A percentile compares a stretch with the other conserved stretches of the same genome.
phyloP scores from a whole-genome alignment of 345 rosid species.

The Eucalyptus rudis region DNA sequence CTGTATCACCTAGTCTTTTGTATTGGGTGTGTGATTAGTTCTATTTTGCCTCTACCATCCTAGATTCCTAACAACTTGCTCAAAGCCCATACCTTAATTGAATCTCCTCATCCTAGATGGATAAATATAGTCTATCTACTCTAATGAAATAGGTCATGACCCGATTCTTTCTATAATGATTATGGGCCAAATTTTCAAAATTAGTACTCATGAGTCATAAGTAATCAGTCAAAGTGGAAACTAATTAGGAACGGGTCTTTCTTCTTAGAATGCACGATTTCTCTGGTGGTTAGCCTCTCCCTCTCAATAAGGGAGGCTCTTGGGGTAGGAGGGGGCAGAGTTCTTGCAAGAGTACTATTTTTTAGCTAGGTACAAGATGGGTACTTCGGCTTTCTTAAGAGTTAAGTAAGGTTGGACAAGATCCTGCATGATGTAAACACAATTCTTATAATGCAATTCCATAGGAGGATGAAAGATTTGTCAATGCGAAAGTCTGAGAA shows the following conservation, averaged over 20 bases:
- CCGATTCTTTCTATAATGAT: not conserved
- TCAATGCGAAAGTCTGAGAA: not conserved
- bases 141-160: not conserved
- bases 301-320: not conserved
- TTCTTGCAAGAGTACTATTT: not conserved
- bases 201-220: not conserved
- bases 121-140: not conserved
- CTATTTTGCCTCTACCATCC: not conserved
- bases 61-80: not conserved
- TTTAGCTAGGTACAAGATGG: not conserved
- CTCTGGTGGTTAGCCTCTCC: not conserved
- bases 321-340: not conserved
- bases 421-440: not conserved
- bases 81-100: not conserved
- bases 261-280: not conserved
- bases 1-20: not conserved
- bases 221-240: not conserved
- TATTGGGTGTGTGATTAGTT: not conserved
- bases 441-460: not conserved
- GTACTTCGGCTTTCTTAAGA: not conserved
- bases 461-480: not conserved
- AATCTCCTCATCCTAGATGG: not conserved
- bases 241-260: not conserved
- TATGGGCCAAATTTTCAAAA: not conserved
- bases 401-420: not conserved